A percentile compares a stretch with the other conserved stretches of the same genome.
These are phyloP conservation scores for Penicillium sp. DNA, from an alignment of 2,329 filamentous ascomycete species.

Conservation along the genomic window DNA sequence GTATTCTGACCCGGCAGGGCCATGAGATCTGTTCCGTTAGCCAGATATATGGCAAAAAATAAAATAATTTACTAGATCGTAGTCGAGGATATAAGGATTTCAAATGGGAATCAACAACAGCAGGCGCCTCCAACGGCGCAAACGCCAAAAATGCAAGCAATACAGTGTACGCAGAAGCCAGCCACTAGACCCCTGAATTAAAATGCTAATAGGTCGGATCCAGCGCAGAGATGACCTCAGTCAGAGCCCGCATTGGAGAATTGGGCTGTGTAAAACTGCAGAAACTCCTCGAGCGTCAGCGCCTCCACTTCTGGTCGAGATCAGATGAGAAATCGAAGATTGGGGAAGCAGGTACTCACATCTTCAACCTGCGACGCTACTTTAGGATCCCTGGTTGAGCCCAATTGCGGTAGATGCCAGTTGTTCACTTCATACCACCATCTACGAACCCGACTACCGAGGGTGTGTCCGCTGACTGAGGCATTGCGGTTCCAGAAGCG, in stretches of 20 bases:
- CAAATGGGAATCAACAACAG: conserved; percentile 10
- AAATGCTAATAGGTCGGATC: not conserved
- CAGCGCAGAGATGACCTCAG: conserved; percentile 15
- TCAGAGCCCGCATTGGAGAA: conserved; percentile 35
- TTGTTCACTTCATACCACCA: conserved; percentile 98
- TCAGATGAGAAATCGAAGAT: not conserved
- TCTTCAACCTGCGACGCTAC: conserved; percentile 43
- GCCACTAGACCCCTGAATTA: not conserved
- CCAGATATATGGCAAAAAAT: not conserved
- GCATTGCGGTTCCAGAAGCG: conserved; percentile 81
- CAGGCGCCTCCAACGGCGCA: conserved; percentile 5
- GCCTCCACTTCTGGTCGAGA: conserved; percentile 5
- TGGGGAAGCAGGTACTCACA: conserved; percentile 31
- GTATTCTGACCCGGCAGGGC: not conserved
- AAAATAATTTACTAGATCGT: not conserved
- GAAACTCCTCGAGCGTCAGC: conserved; percentile 35
- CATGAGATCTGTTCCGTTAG: not conserved
- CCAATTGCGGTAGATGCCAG: conserved; percentile 65
- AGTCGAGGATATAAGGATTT: conserved; percentile 1
- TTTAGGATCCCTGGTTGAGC: conserved; percentile 28
- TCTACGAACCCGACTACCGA: conserved; percentile 73
- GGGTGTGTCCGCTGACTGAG: conserved; percentile 69
- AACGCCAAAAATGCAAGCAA: conserved; percentile 23
- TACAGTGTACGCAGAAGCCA: conserved; percentile 2
- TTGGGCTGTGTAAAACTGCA: conserved; percentile 38